A percentile compares a stretch with the other conserved stretches of the same genome.
Conservation (phyloP, 192 early-diverging fungal species). For the Oehlia diaphana region DNA sequence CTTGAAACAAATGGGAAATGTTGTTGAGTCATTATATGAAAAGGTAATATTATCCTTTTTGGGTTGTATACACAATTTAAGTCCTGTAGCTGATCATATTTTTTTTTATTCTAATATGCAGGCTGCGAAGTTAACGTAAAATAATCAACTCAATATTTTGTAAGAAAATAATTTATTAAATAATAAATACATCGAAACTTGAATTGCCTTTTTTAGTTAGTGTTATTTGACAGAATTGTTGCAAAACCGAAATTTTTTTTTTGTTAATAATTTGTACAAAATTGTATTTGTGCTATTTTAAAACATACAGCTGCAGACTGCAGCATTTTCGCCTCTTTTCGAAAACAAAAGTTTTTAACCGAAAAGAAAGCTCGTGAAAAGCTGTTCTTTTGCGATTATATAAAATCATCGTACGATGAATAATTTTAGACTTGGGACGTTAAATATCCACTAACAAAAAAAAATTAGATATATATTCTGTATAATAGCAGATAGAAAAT, state of each 20-base stretch:
- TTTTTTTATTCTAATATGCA: neutral
- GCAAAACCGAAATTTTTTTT: too few relatives aligned
- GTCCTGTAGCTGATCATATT: neutral
- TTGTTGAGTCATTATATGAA: conserved; percentile 93
- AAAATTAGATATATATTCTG: too few relatives aligned
- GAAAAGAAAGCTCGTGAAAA: neutral
- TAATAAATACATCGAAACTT: too few relatives aligned
- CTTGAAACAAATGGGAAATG: conserved; percentile 94
- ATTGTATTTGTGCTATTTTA: neutral
- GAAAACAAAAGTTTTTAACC: neutral
- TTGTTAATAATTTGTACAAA: too few relatives aligned
- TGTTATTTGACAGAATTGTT: too few relatives aligned
- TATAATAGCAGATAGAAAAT: too few relatives aligned
- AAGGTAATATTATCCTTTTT: conserved; percentile 57
- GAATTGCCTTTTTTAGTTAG: too few relatives aligned
- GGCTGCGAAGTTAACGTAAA: conserved; percentile 4
- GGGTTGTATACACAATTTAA: neutral
- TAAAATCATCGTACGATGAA: neutral
- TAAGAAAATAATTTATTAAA: too few relatives aligned
- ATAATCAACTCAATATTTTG: neutral
- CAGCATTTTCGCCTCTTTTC: neutral
- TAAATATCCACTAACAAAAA: too few relatives aligned
- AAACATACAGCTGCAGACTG: neutral
- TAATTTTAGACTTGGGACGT: too few relatives aligned
- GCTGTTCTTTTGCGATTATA: neutral